Percentiles rank a stretch among this genome's conserved stretches.
These are phyloP conservation scores for Ramicandelaber brevisporus DNA, from an alignment of 192 early-diverging fungal species.

Conservation along the genomic window DNA sequence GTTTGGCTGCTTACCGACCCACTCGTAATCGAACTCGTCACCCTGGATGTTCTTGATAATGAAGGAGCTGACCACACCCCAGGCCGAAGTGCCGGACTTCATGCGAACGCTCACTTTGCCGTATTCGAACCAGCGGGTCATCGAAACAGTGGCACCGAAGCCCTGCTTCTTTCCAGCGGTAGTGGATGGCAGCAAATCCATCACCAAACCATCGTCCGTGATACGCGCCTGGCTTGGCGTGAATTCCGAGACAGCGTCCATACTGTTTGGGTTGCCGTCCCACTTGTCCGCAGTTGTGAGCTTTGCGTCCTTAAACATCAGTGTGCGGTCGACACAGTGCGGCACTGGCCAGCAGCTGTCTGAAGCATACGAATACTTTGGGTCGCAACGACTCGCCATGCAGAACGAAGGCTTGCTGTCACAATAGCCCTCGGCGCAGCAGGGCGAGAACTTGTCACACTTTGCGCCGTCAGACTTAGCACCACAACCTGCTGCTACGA, in stretches of 20 bases:
- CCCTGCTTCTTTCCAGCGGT: slow-evolving; percentile 18
- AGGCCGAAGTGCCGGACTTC: slow-evolving; percentile 15
- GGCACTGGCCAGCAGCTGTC: slow-evolving; percentile 13
- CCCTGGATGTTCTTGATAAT: slow-evolving; percentile 26
- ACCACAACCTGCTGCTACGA: too few relatives aligned
- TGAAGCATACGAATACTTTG: slow-evolving; percentile 7
- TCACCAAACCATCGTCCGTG: slow-evolving; percentile 12
- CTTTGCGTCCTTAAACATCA: slow-evolving; percentile 9
- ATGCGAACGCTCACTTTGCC: slow-evolving; percentile 26
- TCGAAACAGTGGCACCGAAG: slow-evolving; percentile 26
- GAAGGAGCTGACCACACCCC: slow-evolving; percentile 29
- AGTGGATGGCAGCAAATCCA: slow-evolving; percentile 13
- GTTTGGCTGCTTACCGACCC: slow-evolving; percentile 19
- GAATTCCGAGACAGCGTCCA: slow-evolving; percentile 22
- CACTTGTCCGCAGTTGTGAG: slow-evolving; percentile 10
- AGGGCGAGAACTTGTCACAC: slow-evolving; percentile 14
- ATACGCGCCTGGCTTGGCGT: slow-evolving; percentile 20
- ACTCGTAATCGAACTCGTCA: slow-evolving; percentile 44
- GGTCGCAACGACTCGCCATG: slow-evolving; percentile 14
- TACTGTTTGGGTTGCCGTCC: slow-evolving; percentile 17
- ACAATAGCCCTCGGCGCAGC: slow-evolving; percentile 20
- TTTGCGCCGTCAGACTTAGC: slow-evolving; percentile 7
- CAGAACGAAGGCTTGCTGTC: slow-evolving; percentile 15
- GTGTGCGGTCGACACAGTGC: slow-evolving; percentile 11
- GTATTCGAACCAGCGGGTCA: slow-evolving; percentile 25